Evolutionary conservation across 768 basidiomycete species (phyloP).

Genomic region (Xerocomellus chrysenteron): DNA sequence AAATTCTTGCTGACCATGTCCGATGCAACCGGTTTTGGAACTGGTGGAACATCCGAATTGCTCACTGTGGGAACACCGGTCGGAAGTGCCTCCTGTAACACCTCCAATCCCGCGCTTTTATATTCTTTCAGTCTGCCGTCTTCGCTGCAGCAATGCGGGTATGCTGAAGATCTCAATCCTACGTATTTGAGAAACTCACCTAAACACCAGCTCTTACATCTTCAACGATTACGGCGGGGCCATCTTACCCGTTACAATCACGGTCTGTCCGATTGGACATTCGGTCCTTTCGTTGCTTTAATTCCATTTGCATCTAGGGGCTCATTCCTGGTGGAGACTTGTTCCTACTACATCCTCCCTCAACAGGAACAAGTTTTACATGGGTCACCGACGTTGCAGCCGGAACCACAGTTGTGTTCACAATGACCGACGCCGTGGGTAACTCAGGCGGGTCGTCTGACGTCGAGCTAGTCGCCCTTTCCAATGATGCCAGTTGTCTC

Average conservation of each 20-base stretch:
- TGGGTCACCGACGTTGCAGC: conserved; percentile 60
- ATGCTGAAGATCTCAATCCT: conserved; percentile 13
- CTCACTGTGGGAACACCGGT: conserved; percentile 48
- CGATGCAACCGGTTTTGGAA: conserved; percentile 65
- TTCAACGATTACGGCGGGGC: conserved; percentile 48
- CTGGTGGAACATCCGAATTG: conserved; percentile 57
- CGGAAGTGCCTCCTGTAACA: conserved; percentile 47
- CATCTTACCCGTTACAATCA: conserved; percentile 52
- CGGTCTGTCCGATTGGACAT: conserved; percentile 36
- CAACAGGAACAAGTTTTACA: conserved; percentile 36
- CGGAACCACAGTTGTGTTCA: conserved; percentile 58
- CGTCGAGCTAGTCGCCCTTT: conserved; percentile 44
- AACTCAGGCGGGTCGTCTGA: conserved; percentile 62
- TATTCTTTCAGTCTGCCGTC: conserved; percentile 53
- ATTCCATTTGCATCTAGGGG: conserved; percentile 37
- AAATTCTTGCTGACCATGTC: conserved; percentile 64
- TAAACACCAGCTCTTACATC: conserved; percentile 40
- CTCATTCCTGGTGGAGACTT: conserved; percentile 62
- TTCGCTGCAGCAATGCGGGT: conserved; percentile 64
- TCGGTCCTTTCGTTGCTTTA: background rate
- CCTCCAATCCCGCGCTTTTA: conserved; percentile 40
- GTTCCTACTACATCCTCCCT: conserved; percentile 44
- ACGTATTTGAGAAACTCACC: conserved; percentile 2
- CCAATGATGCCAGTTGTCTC: conserved; percentile 53
- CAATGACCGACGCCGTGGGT: conserved; percentile 51